phyloP scores from a whole-genome alignment of 2,329 filamentous ascomycete genomes.

The Stemphylium vesicarium region DNA sequence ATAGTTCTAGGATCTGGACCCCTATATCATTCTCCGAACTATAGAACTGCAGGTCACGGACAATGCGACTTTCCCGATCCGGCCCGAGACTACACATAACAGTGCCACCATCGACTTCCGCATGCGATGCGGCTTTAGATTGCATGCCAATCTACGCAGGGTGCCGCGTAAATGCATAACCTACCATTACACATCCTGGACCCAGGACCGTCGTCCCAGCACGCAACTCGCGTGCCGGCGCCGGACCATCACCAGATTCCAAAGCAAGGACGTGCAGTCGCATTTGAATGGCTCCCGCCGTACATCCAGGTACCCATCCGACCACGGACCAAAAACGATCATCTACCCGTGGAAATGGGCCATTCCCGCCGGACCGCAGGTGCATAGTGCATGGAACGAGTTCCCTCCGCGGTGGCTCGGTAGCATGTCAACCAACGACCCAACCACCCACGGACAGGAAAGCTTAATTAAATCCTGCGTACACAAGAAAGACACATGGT shows the following conservation, averaged over 20 bases:
- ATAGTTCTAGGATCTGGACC: background rate
- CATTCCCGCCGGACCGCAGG: conserved; percentile 3
- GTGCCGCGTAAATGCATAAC: background rate
- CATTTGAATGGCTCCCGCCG: too few relatives aligned
- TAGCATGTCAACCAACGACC: background rate
- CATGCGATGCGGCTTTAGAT: conserved; percentile 8
- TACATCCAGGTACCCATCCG: too few relatives aligned
- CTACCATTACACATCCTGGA: background rate
- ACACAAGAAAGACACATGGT: too few relatives aligned
- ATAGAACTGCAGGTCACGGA: background rate
- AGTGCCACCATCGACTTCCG: background rate
- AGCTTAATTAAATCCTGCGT: too few relatives aligned
- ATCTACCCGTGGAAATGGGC: background rate
- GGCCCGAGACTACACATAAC: background rate
- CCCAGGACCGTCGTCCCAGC: background rate
- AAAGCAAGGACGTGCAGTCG: too few relatives aligned
- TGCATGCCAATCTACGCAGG: background rate
- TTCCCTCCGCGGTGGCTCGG: background rate
- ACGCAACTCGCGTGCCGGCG: background rate
- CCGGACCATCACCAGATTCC: too few relatives aligned
- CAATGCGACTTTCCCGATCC: background rate
- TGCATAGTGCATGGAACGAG: conserved; percentile 3
- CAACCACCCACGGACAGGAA: too few relatives aligned
- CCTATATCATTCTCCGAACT: background rate
- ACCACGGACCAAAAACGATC: background rate